These are phyloP conservation scores for Chenopodium suecicum DNA, from an alignment of 148 eudicot species.

Conservation along the genomic window DNA sequence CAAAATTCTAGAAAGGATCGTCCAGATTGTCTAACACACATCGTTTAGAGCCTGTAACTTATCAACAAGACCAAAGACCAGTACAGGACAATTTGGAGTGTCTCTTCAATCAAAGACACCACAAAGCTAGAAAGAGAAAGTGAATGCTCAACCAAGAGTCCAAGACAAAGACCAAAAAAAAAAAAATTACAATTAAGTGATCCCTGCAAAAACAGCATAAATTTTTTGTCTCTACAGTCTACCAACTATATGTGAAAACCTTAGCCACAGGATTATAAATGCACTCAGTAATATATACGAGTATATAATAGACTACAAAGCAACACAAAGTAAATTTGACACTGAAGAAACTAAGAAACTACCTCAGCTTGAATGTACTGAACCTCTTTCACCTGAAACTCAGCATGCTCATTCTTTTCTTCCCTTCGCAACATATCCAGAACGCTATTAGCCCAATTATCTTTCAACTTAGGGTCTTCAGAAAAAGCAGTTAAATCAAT, in stretches of 20 bases:
- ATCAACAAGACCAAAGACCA: neutral
- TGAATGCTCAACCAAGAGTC: neutral
- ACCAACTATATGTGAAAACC: neutral
- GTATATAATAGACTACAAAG: neutral
- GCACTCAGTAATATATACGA: neutral
- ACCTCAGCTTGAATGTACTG: constrained; percentile 95
- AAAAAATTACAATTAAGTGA: neutral
- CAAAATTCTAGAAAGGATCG: neutral
- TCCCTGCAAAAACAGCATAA: neutral
- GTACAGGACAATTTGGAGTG: neutral
- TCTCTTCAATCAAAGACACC: neutral
- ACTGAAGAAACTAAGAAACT: constrained; percentile 41
- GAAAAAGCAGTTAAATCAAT: constrained; percentile 80
- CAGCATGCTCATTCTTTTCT: constrained; percentile 73
- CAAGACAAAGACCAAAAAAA: neutral
- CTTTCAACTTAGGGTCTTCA: constrained; percentile 52
- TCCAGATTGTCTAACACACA: neutral
- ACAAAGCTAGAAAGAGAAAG: neutral
- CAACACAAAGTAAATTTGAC: neutral
- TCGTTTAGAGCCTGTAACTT: neutral
- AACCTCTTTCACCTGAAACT: constrained; percentile 83
- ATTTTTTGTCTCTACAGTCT: neutral
- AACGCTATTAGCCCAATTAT: constrained; percentile 72
- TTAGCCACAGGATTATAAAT: neutral
- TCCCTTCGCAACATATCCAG: constrained; percentile 65